Evolutionary conservation across 2,329 filamentous ascomycete genomes (phyloP).

Genomic region (Cryoendolithus antarcticus): DNA sequence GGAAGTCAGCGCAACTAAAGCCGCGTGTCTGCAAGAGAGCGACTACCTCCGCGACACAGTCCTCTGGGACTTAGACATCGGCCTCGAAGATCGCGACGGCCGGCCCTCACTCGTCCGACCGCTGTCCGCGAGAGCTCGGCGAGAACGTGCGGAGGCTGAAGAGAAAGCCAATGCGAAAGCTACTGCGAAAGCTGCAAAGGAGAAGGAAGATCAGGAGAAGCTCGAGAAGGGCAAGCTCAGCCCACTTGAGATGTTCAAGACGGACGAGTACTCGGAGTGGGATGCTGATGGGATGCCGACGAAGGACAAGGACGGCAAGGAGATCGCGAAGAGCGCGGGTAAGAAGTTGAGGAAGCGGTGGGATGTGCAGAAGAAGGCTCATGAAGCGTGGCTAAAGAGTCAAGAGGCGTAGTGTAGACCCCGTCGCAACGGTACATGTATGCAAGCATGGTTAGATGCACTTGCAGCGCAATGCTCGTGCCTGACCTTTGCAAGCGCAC

Average conservation of each 20-base stretch:
- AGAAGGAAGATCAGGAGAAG: constrained; percentile 35
- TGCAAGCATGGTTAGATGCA: too few species aligned
- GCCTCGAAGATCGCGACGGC: constrained; percentile 67
- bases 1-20: constrained; percentile 42
- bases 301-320: constrained; percentile 62
- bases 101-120: constrained; percentile 62
- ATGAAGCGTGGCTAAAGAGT: constrained; percentile 44
- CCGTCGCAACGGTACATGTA: too few species aligned
- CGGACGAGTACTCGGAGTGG: constrained; percentile 59
- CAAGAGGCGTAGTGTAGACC: constrained; percentile 1
- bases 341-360: constrained; percentile 86
- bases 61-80: constrained; percentile 71
- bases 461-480: too few species aligned
- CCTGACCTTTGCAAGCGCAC: too few species aligned
- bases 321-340: constrained; percentile 63
- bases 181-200: constrained; percentile 40
- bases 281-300: constrained; percentile 71
- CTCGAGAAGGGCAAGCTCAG: constrained; percentile 45
- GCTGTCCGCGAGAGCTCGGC: constrained; percentile 38
- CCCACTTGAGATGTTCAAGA: constrained; percentile 46
- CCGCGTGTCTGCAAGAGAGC: constrained; percentile 62
- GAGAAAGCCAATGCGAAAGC: constrained; percentile 33
- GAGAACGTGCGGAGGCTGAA: constrained; percentile 33
- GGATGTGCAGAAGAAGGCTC: constrained; percentile 78
- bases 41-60: constrained; percentile 71